A percentile compares a stretch with the other conserved stretches of the same genome.
phyloP scores from a whole-genome alignment of 148 eudicot species.

The Persicaria maculosa region DNA sequence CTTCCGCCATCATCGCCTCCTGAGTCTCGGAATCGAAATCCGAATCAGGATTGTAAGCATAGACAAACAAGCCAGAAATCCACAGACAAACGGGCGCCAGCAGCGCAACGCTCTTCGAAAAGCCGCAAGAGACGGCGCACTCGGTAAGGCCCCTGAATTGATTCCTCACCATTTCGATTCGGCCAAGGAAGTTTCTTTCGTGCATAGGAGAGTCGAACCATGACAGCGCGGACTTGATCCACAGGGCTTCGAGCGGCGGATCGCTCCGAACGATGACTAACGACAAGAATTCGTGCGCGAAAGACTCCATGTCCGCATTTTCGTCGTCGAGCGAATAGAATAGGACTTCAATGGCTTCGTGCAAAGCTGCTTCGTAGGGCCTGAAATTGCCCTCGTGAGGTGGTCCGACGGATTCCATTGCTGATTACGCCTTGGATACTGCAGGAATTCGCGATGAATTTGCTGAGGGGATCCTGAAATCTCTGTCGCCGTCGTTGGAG shows the following conservation, averaged over 20 bases:
- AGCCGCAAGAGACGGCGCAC: slow-evolving; percentile 33
- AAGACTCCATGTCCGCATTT: slow-evolving; percentile 11
- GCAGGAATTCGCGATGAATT: too few relatives aligned
- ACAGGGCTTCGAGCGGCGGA: slow-evolving; percentile 52
- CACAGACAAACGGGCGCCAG: slow-evolving; percentile 38
- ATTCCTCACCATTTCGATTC: slow-evolving; percentile 24
- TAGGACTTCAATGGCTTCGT: slow-evolving; percentile 26
- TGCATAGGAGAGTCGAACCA: slow-evolving; percentile 14
- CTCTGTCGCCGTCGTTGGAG: neutral
- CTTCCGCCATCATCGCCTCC: slow-evolving; percentile 24
- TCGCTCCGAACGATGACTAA: slow-evolving; percentile 29
- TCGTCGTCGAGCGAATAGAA: slow-evolving; percentile 6
- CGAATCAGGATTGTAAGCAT: neutral
- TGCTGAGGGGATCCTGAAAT: neutral
- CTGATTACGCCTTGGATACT: neutral
- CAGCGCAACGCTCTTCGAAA: slow-evolving; percentile 29
- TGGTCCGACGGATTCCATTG: neutral
- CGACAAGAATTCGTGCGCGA: slow-evolving; percentile 21
- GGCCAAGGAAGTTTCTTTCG: slow-evolving; percentile 20
- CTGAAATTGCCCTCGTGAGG: neutral
- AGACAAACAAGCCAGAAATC: slow-evolving; percentile 17
- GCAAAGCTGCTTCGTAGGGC: slow-evolving; percentile 23
- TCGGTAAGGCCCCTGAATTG: slow-evolving; percentile 27
- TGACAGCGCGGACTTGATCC: slow-evolving; percentile 36
- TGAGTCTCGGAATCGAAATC: neutral